Evolutionary conservation across 2,329 filamentous ascomycete genomes (phyloP).

Genomic region (Fusarium buxicola): DNA sequence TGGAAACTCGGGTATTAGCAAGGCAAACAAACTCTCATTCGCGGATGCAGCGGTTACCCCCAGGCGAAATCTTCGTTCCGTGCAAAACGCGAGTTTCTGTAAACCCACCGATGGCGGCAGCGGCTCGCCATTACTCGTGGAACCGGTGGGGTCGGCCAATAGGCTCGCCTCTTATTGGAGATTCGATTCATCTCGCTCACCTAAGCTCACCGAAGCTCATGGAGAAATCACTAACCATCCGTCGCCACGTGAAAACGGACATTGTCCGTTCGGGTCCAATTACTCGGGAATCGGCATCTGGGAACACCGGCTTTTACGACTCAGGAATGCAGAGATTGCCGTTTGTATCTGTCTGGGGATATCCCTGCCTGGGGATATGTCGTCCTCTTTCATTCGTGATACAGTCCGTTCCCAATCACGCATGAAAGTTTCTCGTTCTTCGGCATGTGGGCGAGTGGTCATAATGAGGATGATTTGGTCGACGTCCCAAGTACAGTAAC

Average conservation of each 20-base stretch:
- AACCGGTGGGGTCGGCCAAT: slow-evolving; percentile 22
- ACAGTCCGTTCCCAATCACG: too few species aligned
- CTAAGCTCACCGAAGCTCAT: not conserved
- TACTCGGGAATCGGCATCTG: slow-evolving; percentile 4
- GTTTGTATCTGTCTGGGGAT: slow-evolving; percentile 5
- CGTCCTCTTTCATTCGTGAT: too few species aligned
- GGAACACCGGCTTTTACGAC: slow-evolving; percentile 9
- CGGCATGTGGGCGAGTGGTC: too few species aligned
- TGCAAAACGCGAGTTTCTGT: slow-evolving; percentile 20
- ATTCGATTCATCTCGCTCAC: not conserved
- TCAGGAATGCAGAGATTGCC: slow-evolving; percentile 17
- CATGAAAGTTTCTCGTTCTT: too few species aligned
- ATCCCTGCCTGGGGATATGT: too few species aligned
- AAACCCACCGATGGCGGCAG: slow-evolving; percentile 34
- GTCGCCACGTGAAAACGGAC: slow-evolving; percentile 26
- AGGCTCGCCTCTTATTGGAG: not conserved
- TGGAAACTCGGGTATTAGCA: slow-evolving; percentile 10
- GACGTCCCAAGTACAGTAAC: too few species aligned
- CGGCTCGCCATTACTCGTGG: slow-evolving; percentile 33
- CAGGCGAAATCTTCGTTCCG: slow-evolving; percentile 7
- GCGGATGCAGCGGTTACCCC: slow-evolving; percentile 19
- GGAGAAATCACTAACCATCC: slow-evolving; percentile 5
- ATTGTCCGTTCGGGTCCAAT: slow-evolving; percentile 7
- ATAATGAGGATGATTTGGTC: too few species aligned
- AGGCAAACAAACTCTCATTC: not conserved